A percentile compares a stretch with the other conserved stretches of the same genome.
phyloP scores from a whole-genome alignment of 208 protist genomes.

The Sergeia podlipaevii region DNA sequence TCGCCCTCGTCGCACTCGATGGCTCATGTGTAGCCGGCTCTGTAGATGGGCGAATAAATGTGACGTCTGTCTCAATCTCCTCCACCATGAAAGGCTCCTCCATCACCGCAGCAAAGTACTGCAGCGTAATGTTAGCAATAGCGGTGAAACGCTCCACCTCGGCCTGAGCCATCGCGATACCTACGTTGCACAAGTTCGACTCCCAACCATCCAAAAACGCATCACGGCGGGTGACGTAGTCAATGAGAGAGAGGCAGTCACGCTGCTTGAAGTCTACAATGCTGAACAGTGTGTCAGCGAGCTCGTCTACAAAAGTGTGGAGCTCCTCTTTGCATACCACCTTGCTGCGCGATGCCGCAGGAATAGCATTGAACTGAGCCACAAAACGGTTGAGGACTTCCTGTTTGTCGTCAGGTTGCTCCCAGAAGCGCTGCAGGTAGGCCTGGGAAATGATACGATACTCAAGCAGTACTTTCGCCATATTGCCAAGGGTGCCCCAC shows the following conservation, averaged over 20 bases:
- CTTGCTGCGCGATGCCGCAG: slow-evolving; percentile 31
- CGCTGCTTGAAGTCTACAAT: slow-evolving; percentile 3
- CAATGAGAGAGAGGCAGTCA: slow-evolving; percentile 37
- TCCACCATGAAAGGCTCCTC: slow-evolving; percentile 62
- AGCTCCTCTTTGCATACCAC: slow-evolving; percentile 72
- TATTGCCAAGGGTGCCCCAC: slow-evolving; percentile 22
- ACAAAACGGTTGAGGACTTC: slow-evolving; percentile 52
- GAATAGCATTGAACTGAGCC: slow-evolving; percentile 42
- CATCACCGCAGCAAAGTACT: slow-evolving; percentile 61
- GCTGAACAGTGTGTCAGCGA: slow-evolving; percentile 14
- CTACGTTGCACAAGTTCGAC: slow-evolving; percentile 50
- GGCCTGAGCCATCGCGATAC: slow-evolving; percentile 39
- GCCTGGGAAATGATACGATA: slow-evolving; percentile 34
- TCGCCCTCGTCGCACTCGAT: background rate
- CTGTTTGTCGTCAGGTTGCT: slow-evolving; percentile 60
- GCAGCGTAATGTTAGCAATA: slow-evolving; percentile 48
- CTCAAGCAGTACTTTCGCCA: slow-evolving; percentile 35
- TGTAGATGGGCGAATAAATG: slow-evolving; percentile 10
- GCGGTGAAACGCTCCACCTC: slow-evolving; percentile 69
- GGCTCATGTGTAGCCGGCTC: slow-evolving; percentile 7
- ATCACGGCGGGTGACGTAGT: slow-evolving; percentile 43
- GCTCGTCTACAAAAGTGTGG: slow-evolving; percentile 48
- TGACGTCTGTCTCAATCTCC: slow-evolving; percentile 50
- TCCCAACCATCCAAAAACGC: slow-evolving; percentile 65
- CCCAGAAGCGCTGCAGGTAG: slow-evolving; percentile 47